Conservation (phyloP, 441 rosid species). For the Erodium moschatum region DNA sequence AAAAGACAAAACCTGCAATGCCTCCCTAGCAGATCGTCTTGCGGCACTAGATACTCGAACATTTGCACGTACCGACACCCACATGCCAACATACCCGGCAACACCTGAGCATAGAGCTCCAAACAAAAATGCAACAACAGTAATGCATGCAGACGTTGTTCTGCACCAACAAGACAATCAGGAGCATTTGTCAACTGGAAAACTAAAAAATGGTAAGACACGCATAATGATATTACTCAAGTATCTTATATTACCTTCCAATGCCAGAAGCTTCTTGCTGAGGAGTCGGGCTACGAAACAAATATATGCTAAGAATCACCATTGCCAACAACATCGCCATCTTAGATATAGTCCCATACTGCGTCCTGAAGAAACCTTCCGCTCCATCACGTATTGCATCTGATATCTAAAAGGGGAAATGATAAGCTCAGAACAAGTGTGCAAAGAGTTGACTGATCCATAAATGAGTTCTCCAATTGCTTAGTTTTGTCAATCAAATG, state of each 20-base stretch:
- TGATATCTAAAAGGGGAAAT: conserved; percentile 61
- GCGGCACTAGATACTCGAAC: conserved; percentile 98
- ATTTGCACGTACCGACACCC: conserved; percentile 99
- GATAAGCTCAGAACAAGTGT: conserved; percentile 26
- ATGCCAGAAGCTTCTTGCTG: conserved; percentile 94
- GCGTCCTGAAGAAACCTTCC: conserved; percentile 96
- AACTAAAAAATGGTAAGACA: neutral
- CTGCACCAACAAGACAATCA: conserved; percentile 39
- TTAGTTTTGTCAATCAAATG: neutral
- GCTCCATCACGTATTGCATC: conserved; percentile 99
- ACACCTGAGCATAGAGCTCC: conserved; percentile 93
- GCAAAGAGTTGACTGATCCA: conserved; percentile 8
- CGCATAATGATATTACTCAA: conserved; percentile 11
- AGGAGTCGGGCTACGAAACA: conserved; percentile 76
- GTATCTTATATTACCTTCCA: conserved; percentile 52
- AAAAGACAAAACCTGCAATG: neutral
- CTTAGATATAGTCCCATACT: conserved; percentile 88
- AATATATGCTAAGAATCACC: conserved; percentile 73
- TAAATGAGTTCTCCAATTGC: neutral
- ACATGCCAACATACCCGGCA: conserved; percentile 98
- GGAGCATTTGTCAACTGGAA: conserved; percentile 18
- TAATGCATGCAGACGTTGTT: conserved; percentile 70
- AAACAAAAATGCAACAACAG: conserved; percentile 88
- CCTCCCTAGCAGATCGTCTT: conserved; percentile 84
- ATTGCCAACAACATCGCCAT: conserved; percentile 87